Percentiles rank a stretch among this genome's conserved stretches.
These are phyloP conservation scores for Fonsecaea pedrosoi DNA, from an alignment of 2,329 filamentous ascomycete genomes.

Conservation along the genomic window DNA sequence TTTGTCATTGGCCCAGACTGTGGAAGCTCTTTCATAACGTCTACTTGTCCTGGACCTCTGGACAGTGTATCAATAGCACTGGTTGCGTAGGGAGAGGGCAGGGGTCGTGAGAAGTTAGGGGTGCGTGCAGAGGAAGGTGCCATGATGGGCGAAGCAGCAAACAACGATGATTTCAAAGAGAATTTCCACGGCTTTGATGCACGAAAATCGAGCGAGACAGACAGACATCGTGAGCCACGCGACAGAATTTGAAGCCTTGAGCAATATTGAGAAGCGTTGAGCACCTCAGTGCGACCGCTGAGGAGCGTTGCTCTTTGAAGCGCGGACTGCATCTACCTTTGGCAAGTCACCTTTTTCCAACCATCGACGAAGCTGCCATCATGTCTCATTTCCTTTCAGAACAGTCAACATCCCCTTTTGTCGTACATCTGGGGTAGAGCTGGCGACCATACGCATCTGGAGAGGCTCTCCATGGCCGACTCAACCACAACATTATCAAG, in stretches of 20 bases:
- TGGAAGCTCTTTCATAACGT: conserved; percentile 18
- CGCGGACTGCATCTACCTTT: neutral
- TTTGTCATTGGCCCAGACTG: conserved; percentile 20
- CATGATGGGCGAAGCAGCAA: conserved; percentile 23
- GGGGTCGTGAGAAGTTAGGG: conserved; percentile 35
- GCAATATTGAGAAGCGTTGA: conserved; percentile 14
- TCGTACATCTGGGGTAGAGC: neutral
- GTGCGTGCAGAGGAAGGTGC: conserved; percentile 23
- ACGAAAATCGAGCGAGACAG: neutral
- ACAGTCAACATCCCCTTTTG: neutral
- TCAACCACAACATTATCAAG: neutral
- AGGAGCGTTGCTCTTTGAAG: conserved; percentile 9
- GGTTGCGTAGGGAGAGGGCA: conserved; percentile 24
- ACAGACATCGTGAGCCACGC: neutral
- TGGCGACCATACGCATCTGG: neutral
- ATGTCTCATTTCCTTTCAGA: neutral
- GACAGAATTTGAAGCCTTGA: conserved; percentile 8
- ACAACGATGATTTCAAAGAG: neutral
- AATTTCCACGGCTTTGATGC: neutral
- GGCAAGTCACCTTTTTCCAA: neutral
- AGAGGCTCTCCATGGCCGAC: neutral
- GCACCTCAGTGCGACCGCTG: conserved; percentile 14
- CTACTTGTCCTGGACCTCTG: conserved; percentile 16
- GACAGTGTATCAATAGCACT: conserved; percentile 11
- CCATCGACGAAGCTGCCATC: neutral